Evolutionary conservation across 2,329 filamentous ascomycete species (phyloP), one percentile per base, ranked within the genome.

Genomic region (Penicillium brevicompactum): DNA sequence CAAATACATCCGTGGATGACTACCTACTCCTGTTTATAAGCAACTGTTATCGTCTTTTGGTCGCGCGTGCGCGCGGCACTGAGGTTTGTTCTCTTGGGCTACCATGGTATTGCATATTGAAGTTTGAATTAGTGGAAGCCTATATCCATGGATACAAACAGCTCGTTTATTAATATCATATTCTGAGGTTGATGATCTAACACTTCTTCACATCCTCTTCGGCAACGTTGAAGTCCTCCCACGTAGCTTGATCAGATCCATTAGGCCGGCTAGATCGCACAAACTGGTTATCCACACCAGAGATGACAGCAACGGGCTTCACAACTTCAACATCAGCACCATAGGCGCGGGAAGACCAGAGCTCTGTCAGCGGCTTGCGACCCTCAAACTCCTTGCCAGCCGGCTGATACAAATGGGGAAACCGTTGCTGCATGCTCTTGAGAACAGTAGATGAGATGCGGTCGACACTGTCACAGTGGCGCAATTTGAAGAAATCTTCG

Each of bases 381-480:
- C 78, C 69, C 38, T 57, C 57, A 1, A 52, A 31, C 27, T 34
- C 41, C 9, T 30, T 41, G 2, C 60, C 61, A 10, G 61, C 53
- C 3, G 57, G 22, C 27, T 75, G 73, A 56, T 86, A 84, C n/a
- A 87, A 69, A 24, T 82, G 78, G 0, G 83, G 82, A 63, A 80
- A 82, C 7, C 76, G 75, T 38, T 71, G 67, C 51, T 79, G 76
- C 82, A 87, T 80, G 27, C 78, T 78, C 53, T 77, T 78, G 59
- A 88, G 68, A 7, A 84, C 84, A 1, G 82, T 80, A 44, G 81
- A 82, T 0, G 84, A 85, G 37, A 88, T 85, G 44, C 86, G 83
- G 53, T 88, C 86, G 1, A 88, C 85, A 58, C 84, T 87, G 64
- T 88, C 82, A 46, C 80, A 78, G 62, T 88, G 85, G 3, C 83